These are phyloP conservation scores for Dryas alaskensis DNA, from an alignment of 306 rosid genomes.

Conservation along the genomic window DNA sequence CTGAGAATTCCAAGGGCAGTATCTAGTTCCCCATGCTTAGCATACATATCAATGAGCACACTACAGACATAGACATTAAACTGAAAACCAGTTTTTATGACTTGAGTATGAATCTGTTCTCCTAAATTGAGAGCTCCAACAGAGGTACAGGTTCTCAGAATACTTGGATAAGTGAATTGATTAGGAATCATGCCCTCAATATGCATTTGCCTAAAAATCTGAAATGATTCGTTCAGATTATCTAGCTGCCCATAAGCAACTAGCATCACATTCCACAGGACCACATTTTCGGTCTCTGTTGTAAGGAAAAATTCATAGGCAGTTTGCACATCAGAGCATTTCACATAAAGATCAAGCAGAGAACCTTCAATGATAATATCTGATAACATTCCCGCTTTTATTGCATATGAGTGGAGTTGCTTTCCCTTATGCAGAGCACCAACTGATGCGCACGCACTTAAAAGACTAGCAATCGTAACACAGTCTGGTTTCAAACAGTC, in stretches of 20 bases:
- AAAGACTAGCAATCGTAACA: constrained; percentile 77
- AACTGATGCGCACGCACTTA: constrained; percentile 68
- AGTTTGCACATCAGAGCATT: constrained; percentile 64
- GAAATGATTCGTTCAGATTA: constrained; percentile 54
- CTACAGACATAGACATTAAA: constrained; percentile 71
- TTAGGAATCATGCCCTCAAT: constrained; percentile 76
- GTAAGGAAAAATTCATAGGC: constrained; percentile 70
- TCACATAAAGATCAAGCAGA: constrained; percentile 85
- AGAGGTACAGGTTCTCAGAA: constrained; percentile 76
- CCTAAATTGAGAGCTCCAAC: constrained; percentile 70
- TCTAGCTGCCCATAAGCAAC: constrained; percentile 74
- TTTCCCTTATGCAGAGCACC: constrained; percentile 58
- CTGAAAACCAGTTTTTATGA: constrained; percentile 78
- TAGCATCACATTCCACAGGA: constrained; percentile 85
- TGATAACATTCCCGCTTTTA: constrained; percentile 74
- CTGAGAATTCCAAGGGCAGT: constrained; percentile 59
- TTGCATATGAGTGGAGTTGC: constrained; percentile 73
- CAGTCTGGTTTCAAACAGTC: constrained; percentile 72
- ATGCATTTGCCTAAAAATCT: constrained; percentile 68
- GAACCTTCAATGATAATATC: constrained; percentile 82
- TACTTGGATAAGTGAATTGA: constrained; percentile 84
- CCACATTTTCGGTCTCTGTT: constrained; percentile 69
- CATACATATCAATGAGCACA: constrained; percentile 87
- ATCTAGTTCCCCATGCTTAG: constrained; percentile 67
- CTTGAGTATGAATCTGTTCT: constrained; percentile 76